Base-by-base conservation (phyloP, 768 basidiomycete genomes). In the Tricholoma furcatifolium region DNA sequence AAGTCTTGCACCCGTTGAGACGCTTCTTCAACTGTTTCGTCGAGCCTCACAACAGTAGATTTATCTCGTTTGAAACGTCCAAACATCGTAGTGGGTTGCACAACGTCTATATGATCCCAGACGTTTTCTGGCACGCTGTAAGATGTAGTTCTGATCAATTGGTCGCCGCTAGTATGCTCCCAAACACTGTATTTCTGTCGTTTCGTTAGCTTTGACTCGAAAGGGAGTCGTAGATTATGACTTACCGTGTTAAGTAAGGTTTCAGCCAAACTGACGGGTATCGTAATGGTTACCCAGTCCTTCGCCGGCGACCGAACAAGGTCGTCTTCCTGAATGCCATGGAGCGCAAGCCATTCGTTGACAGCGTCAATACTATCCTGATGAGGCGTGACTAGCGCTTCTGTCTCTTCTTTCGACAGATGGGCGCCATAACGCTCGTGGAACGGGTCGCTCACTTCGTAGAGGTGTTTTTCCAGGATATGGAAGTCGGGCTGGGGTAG, bases 61-160 rank as follows among this genome's bases (percentile, higher is more conserved):
- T 59, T 73, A 58, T 77, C 71, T 11, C 70, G 63, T 46, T 70
- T 74, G 20, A 51, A 51, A 15, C 42, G 50, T 39, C 75, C 70
- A 60, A 89, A 90, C 65, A 81, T 76, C 1, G 86, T 89, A 2
- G 88, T 89, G 0, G 88, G 88, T 55, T 88, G 85, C 24, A 90
- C 71, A 27, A 88, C 66, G 34, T 88, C 85, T 51, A 89, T 64
- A 60, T 88, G 85, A 3, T 71, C 68, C 58, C 83, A 76, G 42
- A 89, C 66, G 51, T 77, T 55, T 42, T 73, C 72, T 0, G 88
- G 88, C 15, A 91, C 76, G 59, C 81, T 84, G 70, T 88, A 90
- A 53, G 71, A 73, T 3, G 81, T 83, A n/a, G 88, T 85, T 49
- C 88, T 80, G 54, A 88, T 70, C 32, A 87, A 64, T 12, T 72